Evolutionary conservation across 1,284 basidiomycete species (phyloP).

Genomic region (Cerioporus squamosus): DNA sequence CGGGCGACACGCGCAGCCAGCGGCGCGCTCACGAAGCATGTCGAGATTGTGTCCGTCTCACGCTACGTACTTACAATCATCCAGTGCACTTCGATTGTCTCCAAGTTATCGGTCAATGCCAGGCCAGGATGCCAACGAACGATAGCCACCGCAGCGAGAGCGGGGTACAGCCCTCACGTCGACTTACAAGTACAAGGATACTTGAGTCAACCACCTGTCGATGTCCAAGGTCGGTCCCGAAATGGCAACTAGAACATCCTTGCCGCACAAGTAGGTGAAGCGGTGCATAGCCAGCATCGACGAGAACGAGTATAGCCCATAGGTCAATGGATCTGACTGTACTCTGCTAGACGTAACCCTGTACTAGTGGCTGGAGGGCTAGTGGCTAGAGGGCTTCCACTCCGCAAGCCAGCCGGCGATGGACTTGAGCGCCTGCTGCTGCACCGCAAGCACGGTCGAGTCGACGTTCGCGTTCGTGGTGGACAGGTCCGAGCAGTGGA

Average conservation of each 20-base stretch:
- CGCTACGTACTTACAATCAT: too few relatives aligned
- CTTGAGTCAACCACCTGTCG: too few relatives aligned
- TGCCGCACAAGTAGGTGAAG: too few relatives aligned
- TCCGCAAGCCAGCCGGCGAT: constrained; percentile 57
- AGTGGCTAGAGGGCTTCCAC: constrained; percentile 33
- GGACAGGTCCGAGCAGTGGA: constrained; percentile 68
- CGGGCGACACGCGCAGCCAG: background rate
- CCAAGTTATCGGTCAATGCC: too few relatives aligned
- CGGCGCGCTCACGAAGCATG: background rate
- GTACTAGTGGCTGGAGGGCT: constrained; percentile 12
- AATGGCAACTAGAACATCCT: too few relatives aligned
- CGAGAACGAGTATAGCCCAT: too few relatives aligned
- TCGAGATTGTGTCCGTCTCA: background rate
- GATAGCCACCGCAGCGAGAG: too few relatives aligned
- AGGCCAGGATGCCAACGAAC: too few relatives aligned
- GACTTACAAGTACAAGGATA: background rate
- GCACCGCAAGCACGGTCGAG: constrained; percentile 55
- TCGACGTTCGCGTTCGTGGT: constrained; percentile 48
- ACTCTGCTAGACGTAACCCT: background rate
- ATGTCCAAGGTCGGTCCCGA: too few relatives aligned
- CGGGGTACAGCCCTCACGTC: background rate
- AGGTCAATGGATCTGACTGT: too few relatives aligned
- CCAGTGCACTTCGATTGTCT: too few relatives aligned
- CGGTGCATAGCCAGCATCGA: too few relatives aligned
- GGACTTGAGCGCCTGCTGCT: constrained; percentile 46